Evolutionary conservation across 331 rosid species (phyloP).

Genomic region (Cydonia oblonga): DNA sequence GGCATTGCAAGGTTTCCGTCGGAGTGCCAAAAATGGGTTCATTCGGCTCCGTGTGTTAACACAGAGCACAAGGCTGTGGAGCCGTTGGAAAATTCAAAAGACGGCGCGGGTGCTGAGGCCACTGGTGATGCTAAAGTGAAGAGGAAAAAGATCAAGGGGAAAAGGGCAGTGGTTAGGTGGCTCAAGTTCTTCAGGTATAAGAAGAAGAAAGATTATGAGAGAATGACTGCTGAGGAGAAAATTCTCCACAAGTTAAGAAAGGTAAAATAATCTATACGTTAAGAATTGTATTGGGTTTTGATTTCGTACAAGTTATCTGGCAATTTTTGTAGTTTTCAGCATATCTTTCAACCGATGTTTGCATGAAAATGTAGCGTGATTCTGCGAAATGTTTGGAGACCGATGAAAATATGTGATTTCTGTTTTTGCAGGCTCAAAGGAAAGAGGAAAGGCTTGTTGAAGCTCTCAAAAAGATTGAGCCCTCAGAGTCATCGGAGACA

Average conservation of each 20-base stretch:
- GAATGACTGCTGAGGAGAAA: conserved; percentile 83
- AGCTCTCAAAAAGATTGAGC: conserved; percentile 77
- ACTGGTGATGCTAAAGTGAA: conserved; percentile 25
- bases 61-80: conserved; percentile 24
- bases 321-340: background rate
- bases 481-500: conserved; percentile 52
- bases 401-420: background rate
- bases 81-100: conserved; percentile 18
- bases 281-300: background rate
- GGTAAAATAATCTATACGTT: conserved; percentile 22
- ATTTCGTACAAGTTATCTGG: no score
- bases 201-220: conserved; percentile 69
- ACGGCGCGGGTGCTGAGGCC: conserved; percentile 7
- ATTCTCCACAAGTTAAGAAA: conserved; percentile 51
- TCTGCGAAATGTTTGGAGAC: background rate
- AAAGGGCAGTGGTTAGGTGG: conserved; percentile 60
- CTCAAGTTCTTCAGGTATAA: conserved; percentile 69
- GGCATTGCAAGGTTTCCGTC: conserved; percentile 8
- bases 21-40: conserved; percentile 29
- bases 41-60: conserved; percentile 28
- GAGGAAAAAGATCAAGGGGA: conserved; percentile 54
- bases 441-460: conserved; percentile 64
- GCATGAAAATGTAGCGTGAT: background rate
- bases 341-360: background rate
- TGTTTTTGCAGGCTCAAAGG: conserved; percentile 51